phyloP scores from a whole-genome alignment of 352 stramenopile genomes.

The Globisporangium camurandrum region DNA sequence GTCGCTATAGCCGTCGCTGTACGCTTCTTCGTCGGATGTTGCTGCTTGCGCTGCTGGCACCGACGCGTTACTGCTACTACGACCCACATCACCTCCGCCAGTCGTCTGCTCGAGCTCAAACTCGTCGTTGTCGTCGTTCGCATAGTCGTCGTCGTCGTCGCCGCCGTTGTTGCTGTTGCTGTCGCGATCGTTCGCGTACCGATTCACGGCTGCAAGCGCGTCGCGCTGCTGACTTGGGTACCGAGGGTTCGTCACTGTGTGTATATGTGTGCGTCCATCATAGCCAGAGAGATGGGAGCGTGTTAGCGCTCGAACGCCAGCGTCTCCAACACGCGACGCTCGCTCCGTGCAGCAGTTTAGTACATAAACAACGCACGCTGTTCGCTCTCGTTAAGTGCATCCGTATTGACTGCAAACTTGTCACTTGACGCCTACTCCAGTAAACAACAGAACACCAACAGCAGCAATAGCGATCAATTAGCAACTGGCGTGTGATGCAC shows the following conservation, averaged over 20 bases:
- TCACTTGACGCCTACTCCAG: constrained; percentile 57
- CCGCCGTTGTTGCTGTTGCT: constrained; percentile 12
- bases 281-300: no score
- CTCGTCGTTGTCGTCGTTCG: constrained; percentile 47
- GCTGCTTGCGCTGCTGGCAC: not conserved
- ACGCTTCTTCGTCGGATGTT: no score
- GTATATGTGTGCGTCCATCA: no score
- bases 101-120: constrained; percentile 61
- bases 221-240: constrained; percentile 7
- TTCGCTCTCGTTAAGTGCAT: constrained; percentile 42
- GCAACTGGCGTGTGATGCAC: no score
- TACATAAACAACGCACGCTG: constrained; percentile 16
- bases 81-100: constrained; percentile 3
- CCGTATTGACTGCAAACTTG: constrained; percentile 61
- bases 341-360: not conserved
- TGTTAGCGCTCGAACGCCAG: no score
- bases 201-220: not conserved
- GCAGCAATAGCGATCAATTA: no score
- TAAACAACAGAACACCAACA: no score
- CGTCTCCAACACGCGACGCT: no score
- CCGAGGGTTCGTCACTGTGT: constrained; percentile 6
- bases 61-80: constrained; percentile 3
- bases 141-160: constrained; percentile 33
- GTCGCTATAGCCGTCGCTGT: not conserved
- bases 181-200: constrained; percentile 4